Percentiles rank a stretch among this genome's conserved stretches.
Evolutionary conservation across 2,329 filamentous ascomycete species (phyloP).

Genomic region (Ophiostoma pallidulum): DNA sequence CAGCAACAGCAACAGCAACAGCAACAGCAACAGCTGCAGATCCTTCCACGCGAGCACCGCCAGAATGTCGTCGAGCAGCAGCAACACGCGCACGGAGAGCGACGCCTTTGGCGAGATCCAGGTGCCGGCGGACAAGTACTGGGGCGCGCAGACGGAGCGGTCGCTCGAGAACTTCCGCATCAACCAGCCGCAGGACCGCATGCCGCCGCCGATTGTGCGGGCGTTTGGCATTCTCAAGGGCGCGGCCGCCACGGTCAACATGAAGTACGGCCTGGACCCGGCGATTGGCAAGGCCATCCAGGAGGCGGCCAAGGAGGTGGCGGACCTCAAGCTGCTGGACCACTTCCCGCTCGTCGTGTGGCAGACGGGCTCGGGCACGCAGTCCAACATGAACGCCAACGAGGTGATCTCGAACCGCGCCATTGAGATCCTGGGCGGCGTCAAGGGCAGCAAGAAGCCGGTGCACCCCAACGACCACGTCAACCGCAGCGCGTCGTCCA

Average conservation of each 20-base stretch:
- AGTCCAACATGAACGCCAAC: conserved; percentile 99
- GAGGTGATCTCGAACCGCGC: conserved; percentile 99
- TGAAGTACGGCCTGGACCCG: conserved; percentile 85
- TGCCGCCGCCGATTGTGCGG: conserved; percentile 84
- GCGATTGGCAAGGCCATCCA: conserved; percentile 89
- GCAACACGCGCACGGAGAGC: conserved; percentile 81
- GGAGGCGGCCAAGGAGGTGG: conserved; percentile 88
- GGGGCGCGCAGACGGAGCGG: conserved; percentile 95
- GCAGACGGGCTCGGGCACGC: conserved; percentile 97
- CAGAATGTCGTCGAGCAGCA: conserved; percentile 24
- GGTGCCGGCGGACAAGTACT: conserved; percentile 89
- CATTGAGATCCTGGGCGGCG: conserved; percentile 91
- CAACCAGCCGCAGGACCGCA: conserved; percentile 98
- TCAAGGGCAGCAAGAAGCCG: conserved; percentile 93
- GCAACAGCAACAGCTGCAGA: no score
- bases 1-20: no score
- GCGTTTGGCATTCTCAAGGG: conserved; percentile 98
- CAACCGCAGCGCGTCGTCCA: conserved; percentile 97
- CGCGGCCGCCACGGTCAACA: conserved; percentile 90
- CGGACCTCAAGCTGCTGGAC: conserved; percentile 84
- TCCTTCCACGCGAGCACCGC: conserved; percentile 13
- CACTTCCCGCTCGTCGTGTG: conserved; percentile 98
- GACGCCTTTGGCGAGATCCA: conserved; percentile 98
- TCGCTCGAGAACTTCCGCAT: conserved; percentile 97
- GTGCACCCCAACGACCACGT: conserved; percentile 99